Base-by-base conservation (phyloP, 768 basidiomycete genomes). In the Rhodotorula toruloides region DNA sequence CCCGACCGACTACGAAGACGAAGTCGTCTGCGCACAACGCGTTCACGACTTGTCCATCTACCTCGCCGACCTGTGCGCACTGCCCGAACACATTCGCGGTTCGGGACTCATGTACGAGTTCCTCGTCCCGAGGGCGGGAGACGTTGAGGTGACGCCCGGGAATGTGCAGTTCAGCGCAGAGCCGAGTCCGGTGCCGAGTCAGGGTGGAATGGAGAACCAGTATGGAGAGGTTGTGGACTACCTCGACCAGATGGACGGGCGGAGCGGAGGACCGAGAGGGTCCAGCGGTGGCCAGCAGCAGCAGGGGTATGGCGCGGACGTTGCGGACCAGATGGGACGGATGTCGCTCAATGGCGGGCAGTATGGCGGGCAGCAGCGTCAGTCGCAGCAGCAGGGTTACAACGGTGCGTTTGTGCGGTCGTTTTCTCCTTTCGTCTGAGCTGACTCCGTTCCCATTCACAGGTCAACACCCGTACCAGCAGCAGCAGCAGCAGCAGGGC, bases 11-110 rank as follows among this genome's bases (percentile, higher is more conserved):
- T 80, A 86, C 27, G 91, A 97, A 40, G 87, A 92, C 78, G 87
- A 90, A 69, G 81, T 82, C 46, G 81, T 98, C 70, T 94, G 92
- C 34, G 85, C 87, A 22, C 83, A 84, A 40, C 82, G 96, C 59
- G 83, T 87, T 66, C 81, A 80, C 27, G 96, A 98, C 74, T 82
- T 99, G 36, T 89, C 96, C 74, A 86, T 88, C 37, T 99, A 99
- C 78, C 82, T 97, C 43, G 83, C 83, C 74, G 84, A 85, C 58
- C 82, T 99, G 21, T 88, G 90, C 76, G 82, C 82, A 37, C 81
- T 99, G 42, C 85, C 85, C 21, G 85, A 85, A 49, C 87, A 92
- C 76, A 84, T 99, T 61, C 79, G 96, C 32, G 86, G 91, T 67
- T 85, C 91, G 75, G 79, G 81, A 19, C 84, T 92, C 46, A 83